Conservation (phyloP, 805 yeast species). For the Metschnikowia aberdeeniae region DNA sequence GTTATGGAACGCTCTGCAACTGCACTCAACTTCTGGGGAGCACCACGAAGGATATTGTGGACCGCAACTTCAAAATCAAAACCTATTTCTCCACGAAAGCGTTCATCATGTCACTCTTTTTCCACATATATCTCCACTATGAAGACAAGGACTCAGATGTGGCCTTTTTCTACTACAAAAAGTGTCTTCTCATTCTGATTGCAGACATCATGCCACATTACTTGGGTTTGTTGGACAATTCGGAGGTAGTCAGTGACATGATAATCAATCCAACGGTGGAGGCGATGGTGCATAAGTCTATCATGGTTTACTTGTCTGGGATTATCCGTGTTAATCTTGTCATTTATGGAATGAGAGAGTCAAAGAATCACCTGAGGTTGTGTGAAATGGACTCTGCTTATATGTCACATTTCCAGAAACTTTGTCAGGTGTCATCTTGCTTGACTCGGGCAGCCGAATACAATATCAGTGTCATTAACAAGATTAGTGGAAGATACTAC, state of each 20-base stretch:
- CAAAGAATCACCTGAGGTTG: slow-evolving; percentile 19
- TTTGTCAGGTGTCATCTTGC: slow-evolving; percentile 16
- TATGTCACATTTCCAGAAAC: slow-evolving; percentile 8
- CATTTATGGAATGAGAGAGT: slow-evolving; percentile 21
- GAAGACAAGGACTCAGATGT: slow-evolving; percentile 9
- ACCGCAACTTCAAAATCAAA: slow-evolving; percentile 17
- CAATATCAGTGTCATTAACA: slow-evolving; percentile 23
- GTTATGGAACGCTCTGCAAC: slow-evolving; percentile 11
- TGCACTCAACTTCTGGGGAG: slow-evolving; percentile 4
- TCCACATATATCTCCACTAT: slow-evolving; percentile 18
- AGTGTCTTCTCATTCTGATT: slow-evolving; percentile 13
- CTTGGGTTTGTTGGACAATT: slow-evolving; percentile 12
- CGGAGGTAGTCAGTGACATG: slow-evolving; percentile 20
- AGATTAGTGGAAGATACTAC: slow-evolving; percentile 54
- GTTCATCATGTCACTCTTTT: slow-evolving; percentile 16
- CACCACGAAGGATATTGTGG: slow-evolving; percentile 3
- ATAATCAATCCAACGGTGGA: slow-evolving; percentile 21
- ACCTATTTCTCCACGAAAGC: slow-evolving; percentile 13
- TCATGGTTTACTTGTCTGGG: slow-evolving; percentile 27
- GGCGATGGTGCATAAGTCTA: slow-evolving; percentile 28
- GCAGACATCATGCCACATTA: slow-evolving; percentile 21
- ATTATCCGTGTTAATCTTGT: slow-evolving; percentile 29
- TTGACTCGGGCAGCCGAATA: slow-evolving; percentile 24
- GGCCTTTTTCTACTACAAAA: slow-evolving; percentile 15
- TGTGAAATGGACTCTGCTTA: slow-evolving; percentile 8